Base-by-base conservation (phyloP, 345 rosid species). In the Lumnitzera racemosa region DNA sequence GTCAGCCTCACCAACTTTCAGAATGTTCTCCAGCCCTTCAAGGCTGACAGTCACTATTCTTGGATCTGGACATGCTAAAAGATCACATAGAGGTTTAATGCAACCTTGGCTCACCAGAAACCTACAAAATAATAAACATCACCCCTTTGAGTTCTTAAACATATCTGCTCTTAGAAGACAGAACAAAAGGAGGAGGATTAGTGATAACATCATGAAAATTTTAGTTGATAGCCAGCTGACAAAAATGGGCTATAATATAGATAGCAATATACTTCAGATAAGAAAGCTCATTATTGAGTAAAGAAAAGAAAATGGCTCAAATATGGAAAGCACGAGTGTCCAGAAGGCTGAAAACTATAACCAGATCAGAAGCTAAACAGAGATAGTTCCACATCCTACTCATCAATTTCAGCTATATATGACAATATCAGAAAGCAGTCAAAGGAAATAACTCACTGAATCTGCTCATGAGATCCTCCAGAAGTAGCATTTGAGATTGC, bases 401-500 rank as follows among this genome's bases (percentile, higher is more conserved):
- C 7, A 36, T 36, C 43, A 14, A 49, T 16, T 4, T 14, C 27
- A 24, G 46, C 7, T 2, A 29, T 20, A 46, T 50, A 59, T 52
- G 58, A 46, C 47, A 50, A 61, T 36, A 48, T 2, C 2, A 47
- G 36, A 49, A 20, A 15, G 58, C 50, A 27, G 11, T 58, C 17
- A 31, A 9, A 61, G n/a, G 23, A 27, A 20, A 14, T 54, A 20
- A 66, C 79, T 1, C 77, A 89, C 96, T 84, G 81, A 73, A 84
- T 89, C 76, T 89, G 96, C 64, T 82, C 90, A 66, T 80, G 94
- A 58, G 88, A 75, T 51, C 96, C 94, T 65, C 96, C 94, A 43
- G 96, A 89, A 50, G 94, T 89, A 74, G 94, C 94, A 73, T 86
- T 89, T 43, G 96, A 89, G 59, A 89, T 80, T 20, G 90, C 90